These are phyloP conservation scores for Calonectria hawksworthii DNA, from an alignment of 2,329 filamentous ascomycete species.

Conservation along the genomic window DNA sequence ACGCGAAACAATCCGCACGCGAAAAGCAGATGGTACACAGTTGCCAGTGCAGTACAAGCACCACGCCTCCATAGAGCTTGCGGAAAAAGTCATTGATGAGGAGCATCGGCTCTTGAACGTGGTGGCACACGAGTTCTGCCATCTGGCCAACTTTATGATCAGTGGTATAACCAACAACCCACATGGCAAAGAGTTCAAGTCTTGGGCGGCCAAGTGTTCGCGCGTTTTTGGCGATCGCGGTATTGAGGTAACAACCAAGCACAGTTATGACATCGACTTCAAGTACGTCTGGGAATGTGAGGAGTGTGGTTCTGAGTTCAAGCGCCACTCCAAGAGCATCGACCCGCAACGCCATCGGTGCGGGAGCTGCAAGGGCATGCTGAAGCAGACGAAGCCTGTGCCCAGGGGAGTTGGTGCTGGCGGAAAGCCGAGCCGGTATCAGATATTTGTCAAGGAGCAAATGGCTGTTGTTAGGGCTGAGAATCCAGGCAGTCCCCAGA, in stretches of 20 bases:
- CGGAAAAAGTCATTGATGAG: conserved; percentile 87
- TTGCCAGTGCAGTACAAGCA: conserved; percentile 57
- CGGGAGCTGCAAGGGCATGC: conserved; percentile 77
- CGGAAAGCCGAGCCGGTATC: conserved; percentile 58
- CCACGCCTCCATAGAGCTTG: conserved; percentile 88
- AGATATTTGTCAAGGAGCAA: conserved; percentile 74
- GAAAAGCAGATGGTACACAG: conserved; percentile 41
- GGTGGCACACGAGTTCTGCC: conserved; percentile 96
- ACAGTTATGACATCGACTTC: conserved; percentile 90
- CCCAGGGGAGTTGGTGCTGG: conserved; percentile 58
- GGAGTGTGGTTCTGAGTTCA: conserved; percentile 79
- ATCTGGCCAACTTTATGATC: conserved; percentile 93
- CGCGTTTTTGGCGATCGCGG: conserved; percentile 71
- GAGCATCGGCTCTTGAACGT: conserved; percentile 86
- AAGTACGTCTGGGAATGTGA: conserved; percentile 90
- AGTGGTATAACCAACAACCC: conserved; percentile 80
- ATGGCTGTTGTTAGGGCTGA: conserved; percentile 72
- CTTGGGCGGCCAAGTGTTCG: conserved; percentile 73
- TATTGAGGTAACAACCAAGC: conserved; percentile 88
- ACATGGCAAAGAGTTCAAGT: conserved; percentile 88
- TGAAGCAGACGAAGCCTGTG: conserved; percentile 85
- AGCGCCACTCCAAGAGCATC: conserved; percentile 89
- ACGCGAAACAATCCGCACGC: conserved; percentile 65
- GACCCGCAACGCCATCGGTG: conserved; percentile 80
- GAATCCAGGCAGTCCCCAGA: conserved; percentile 71